Evolutionary conservation across 108 stramenopile genomes (phyloP), one percentile per base, ranked within the genome.

Genomic region (Aureococcus anophagefferens): DNA sequence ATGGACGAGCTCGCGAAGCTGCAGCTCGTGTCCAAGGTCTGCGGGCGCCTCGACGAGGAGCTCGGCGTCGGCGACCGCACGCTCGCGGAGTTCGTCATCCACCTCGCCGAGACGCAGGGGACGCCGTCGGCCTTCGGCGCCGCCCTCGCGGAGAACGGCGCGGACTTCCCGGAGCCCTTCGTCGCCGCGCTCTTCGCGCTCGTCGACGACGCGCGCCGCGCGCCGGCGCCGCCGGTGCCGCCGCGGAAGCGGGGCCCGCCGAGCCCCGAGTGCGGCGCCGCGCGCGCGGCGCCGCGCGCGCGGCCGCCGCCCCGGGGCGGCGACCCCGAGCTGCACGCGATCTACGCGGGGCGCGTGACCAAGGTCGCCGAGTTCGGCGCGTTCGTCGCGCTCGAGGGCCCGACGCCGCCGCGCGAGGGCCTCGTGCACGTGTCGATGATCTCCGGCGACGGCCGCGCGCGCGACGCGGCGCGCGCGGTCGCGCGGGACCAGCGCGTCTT

Each of bases 51-150:
- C 74, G 84, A 82, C 51, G 86, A 85, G 18, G 87, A 93, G 74
- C 76, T 97, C 65, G 93, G 94, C 29, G 67, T 99, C 44, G 78
- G 86, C 45, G 98, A 99, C 76, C 87, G 89, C 63, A 96, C 94
- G 13, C 80, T 99, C 62, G 85, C 96, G 11, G 98, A 99, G 81
- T 99, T 97, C 72, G 81, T 99, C 34, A 88, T 99, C 65, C 72
- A 89, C 69, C 66, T 96, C n/a, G 89, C 93, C 30, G 89, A 95
- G 65, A 82, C 69, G 30, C 74, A 87, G 25, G 68, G 87, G 33
- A 87, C 44, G 62, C 63, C 30, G 33, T 33, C n/a, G 35, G 63
- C 63, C 33, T 71, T 71, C 59, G 35, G 32, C 62, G 29, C 30
- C 4, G 74, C 72, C n/a, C 74, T 85, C 9, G 70, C 67, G 17